Evolutionary conservation across 345 rosid genomes (phyloP).

Genomic region (Durio zibethinus): DNA sequence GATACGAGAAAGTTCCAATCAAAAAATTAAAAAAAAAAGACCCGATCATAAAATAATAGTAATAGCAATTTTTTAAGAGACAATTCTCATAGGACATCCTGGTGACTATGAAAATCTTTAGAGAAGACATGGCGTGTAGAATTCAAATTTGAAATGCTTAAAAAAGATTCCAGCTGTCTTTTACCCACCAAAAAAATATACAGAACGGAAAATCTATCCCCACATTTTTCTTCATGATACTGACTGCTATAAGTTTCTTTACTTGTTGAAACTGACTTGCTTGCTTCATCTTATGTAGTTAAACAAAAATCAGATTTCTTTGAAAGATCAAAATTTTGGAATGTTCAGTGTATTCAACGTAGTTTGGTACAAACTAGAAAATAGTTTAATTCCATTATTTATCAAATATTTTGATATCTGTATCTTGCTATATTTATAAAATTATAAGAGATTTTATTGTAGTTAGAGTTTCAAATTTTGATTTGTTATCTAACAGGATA

Average conservation of each 20-base stretch:
- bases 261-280: background rate
- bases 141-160: conserved; percentile 34
- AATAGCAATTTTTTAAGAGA: background rate
- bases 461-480: background rate
- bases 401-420: background rate
- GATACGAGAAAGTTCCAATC: background rate
- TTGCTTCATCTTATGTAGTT: background rate
- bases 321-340: background rate
- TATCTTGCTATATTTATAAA: no score
- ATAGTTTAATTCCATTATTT: background rate
- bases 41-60: background rate
- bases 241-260: background rate
- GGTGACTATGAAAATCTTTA: conserved; percentile 3
- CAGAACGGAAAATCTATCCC: background rate
- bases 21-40: background rate
- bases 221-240: background rate
- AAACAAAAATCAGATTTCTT: background rate
- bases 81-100: background rate
- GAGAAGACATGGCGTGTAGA: conserved; percentile 45
- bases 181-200: no score
- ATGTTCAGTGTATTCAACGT: background rate
- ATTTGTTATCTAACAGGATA: background rate
- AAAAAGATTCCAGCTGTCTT: conserved; percentile 3
- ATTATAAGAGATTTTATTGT: background rate
- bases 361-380: background rate